These are phyloP conservation scores for Coemansia sp. DNA, from an alignment of 192 early-diverging fungal genomes.

Conservation along the genomic window DNA sequence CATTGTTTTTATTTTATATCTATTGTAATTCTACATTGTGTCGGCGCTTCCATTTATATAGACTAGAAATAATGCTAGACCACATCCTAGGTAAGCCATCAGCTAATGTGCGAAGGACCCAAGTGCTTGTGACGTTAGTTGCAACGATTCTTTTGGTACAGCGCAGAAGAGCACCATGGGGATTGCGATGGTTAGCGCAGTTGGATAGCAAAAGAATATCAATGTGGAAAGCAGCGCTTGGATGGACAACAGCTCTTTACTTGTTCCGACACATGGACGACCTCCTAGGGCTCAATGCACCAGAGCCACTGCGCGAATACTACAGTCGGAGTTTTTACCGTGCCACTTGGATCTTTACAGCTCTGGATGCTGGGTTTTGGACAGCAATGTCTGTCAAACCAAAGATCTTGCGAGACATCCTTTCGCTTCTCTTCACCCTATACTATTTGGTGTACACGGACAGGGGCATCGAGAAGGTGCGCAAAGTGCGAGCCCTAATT, in stretches of 20 bases:
- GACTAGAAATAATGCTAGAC: constrained; percentile 74
- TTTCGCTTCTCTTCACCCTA: constrained; percentile 73
- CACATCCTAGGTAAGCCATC: constrained; percentile 90
- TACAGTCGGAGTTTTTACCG: constrained; percentile 92
- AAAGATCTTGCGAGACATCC: constrained; percentile 69
- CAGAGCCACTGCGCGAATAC: constrained; percentile 78
- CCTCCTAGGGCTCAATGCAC: constrained; percentile 69
- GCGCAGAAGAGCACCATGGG: constrained; percentile 29
- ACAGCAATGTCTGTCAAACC: constrained; percentile 81
- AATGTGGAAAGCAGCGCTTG: constrained; percentile 75
- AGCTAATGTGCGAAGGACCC: constrained; percentile 76
- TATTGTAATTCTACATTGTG: not conserved
- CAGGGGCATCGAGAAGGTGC: constrained; percentile 80
- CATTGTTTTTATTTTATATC: not conserved
- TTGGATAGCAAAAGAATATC: constrained; percentile 13
- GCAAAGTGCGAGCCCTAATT: constrained; percentile 71
- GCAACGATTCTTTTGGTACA: constrained; percentile 18
- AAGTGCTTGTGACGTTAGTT: constrained; percentile 51
- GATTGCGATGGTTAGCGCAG: constrained; percentile 27
- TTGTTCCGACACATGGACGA: constrained; percentile 67
- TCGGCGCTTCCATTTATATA: not conserved
- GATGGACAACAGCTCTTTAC: constrained; percentile 66
- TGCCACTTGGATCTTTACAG: constrained; percentile 84
- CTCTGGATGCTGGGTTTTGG: constrained; percentile 93
- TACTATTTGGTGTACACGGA: constrained; percentile 87